Evolutionary conservation across 1,139 yeast genomes (phyloP).

Genomic region (Cylindricascospora bacillispora): DNA sequence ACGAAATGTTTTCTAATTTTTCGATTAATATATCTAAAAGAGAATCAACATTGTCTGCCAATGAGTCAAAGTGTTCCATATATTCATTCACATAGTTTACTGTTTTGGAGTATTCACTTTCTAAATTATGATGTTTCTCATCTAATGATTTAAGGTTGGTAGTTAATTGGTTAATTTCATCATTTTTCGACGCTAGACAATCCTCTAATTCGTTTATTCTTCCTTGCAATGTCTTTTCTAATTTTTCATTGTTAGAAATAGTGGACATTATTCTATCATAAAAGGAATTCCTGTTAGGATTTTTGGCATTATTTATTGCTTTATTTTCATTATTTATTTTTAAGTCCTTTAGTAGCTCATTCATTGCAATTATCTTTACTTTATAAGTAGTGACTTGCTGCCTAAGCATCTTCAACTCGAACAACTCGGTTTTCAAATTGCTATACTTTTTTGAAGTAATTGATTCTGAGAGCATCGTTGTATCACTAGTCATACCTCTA

Average conservation of each 20-base stretch:
- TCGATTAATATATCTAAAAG: constrained; percentile 19
- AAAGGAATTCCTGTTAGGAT: constrained; percentile 1
- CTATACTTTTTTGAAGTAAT: neutral
- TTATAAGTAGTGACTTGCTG: neutral
- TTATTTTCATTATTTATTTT: neutral
- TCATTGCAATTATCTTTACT: neutral
- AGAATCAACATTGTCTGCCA: constrained; percentile 22
- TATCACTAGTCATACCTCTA: neutral
- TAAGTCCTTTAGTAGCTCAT: neutral
- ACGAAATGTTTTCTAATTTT: constrained; percentile 11
- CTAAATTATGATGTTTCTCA: constrained; percentile 17
- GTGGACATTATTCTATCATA: constrained; percentile 11
- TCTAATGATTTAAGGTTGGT: constrained; percentile 11
- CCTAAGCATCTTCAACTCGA: neutral
- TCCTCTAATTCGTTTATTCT: constrained; percentile 7
- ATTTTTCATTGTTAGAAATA: constrained; percentile 17
- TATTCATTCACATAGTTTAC: constrained; percentile 23
- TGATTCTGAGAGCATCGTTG: neutral
- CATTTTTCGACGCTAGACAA: constrained; percentile 5
- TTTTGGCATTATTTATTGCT: neutral
- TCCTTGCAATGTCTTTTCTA: constrained; percentile 16
- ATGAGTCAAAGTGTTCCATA: constrained; percentile 21
- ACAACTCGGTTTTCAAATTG: neutral
- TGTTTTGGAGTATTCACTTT: constrained; percentile 20
- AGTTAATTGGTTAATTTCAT: constrained; percentile 6